phyloP scores from a whole-genome alignment of 202 grass and related monocot species.

The Sporobolus alterniflorus region DNA sequence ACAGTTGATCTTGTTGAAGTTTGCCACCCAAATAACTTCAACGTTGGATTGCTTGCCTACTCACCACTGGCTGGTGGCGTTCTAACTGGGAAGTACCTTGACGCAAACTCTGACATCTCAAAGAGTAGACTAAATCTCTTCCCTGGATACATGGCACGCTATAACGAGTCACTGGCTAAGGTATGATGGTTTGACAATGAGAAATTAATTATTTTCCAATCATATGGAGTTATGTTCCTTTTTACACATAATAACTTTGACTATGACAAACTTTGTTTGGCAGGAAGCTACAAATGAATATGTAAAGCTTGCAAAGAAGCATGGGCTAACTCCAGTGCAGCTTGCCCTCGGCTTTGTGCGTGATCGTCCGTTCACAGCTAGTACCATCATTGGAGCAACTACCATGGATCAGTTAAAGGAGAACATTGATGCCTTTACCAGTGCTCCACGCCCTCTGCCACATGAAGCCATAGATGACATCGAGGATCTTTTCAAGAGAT shows the following conservation, averaged over 20 bases:
- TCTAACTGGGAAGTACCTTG: conserved; percentile 90
- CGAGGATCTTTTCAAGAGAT: conserved; percentile 82
- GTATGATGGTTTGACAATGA: conserved; percentile 32
- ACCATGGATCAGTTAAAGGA: conserved; percentile 84
- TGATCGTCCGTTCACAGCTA: conserved; percentile 69
- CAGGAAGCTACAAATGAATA: conserved; percentile 79
- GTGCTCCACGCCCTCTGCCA: conserved; percentile 59
- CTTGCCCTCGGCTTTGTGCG: conserved; percentile 87
- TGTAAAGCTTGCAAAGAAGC: conserved; percentile 70
- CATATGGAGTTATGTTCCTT: neutral
- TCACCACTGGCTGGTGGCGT: conserved; percentile 84
- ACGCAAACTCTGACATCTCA: conserved; percentile 45
- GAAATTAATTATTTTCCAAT: neutral
- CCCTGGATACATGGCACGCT: conserved; percentile 92
- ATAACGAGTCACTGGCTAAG: conserved; percentile 85
- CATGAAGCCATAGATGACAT: conserved; percentile 56
- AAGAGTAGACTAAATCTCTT: conserved; percentile 85
- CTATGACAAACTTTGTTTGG: neutral
- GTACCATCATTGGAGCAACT: conserved; percentile 86
- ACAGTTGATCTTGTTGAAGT: conserved; percentile 96
- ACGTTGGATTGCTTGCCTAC: conserved; percentile 87
- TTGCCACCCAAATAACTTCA: conserved; percentile 90
- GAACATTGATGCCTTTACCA: conserved; percentile 72
- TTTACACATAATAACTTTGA: neutral
- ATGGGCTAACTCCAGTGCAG: conserved; percentile 80